Evolutionary conservation across 2,329 filamentous ascomycete genomes (phyloP).

Genomic region (Pezicula radicicola): DNA sequence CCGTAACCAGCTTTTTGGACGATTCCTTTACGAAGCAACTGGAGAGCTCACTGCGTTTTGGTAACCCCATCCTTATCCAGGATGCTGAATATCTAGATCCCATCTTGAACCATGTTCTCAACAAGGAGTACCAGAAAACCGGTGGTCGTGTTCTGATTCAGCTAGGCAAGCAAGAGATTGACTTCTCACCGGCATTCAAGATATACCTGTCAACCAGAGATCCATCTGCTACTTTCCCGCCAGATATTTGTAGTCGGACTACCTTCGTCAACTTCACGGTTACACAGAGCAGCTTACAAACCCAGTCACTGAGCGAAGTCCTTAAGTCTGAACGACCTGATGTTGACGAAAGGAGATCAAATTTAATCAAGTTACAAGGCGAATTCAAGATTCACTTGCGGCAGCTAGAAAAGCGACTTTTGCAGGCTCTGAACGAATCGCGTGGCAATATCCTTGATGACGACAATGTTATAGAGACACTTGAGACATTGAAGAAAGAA

Average conservation of each 20-base stretch:
- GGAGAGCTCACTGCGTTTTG: conserved; percentile 94
- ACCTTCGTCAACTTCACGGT: conserved; percentile 99
- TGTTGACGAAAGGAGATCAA: conserved; percentile 92
- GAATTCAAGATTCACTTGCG: conserved; percentile 99
- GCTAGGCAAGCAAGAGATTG: conserved; percentile 97
- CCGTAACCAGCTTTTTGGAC: conserved; percentile 96
- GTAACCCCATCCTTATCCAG: conserved; percentile 97
- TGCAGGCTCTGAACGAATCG: conserved; percentile 95
- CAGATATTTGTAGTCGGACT: conserved; percentile 95
- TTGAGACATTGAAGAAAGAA: conserved; percentile 97
- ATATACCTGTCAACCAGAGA: conserved; percentile 93
- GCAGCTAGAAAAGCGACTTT: conserved; percentile 87
- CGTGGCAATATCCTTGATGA: conserved; percentile 97
- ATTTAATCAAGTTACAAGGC: conserved; percentile 97
- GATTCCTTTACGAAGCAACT: conserved; percentile 98
- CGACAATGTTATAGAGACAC: conserved; percentile 95
- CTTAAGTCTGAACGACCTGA: conserved; percentile 96
- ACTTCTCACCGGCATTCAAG: conserved; percentile 96
- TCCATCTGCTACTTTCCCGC: conserved; percentile 91
- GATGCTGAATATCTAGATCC: conserved; percentile 97
- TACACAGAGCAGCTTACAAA: conserved; percentile 97
- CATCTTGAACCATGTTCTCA: conserved; percentile 95
- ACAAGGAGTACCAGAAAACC: conserved; percentile 99
- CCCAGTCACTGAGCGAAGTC: conserved; percentile 95
- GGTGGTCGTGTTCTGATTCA: conserved; percentile 97